Percentiles rank a stretch among this genome's conserved stretches.
These are phyloP conservation scores for Casuarina glauca DNA, from an alignment of 306 rosid species.

Conservation along the genomic window DNA sequence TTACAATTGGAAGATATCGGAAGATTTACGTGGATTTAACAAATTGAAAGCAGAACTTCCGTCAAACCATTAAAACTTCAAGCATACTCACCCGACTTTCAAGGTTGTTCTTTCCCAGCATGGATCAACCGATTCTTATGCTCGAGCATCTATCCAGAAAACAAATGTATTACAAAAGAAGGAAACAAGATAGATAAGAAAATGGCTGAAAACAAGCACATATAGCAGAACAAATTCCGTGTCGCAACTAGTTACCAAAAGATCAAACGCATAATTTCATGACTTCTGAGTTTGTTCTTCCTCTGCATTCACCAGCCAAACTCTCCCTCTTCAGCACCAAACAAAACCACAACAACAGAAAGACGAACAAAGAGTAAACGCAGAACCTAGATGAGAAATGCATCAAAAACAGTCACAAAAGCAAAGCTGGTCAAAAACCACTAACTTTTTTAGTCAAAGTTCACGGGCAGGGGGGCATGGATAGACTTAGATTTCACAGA, in stretches of 20 bases:
- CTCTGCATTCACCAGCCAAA: constrained; percentile 25
- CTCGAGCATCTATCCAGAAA: constrained; percentile 22
- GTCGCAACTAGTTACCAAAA: not conserved
- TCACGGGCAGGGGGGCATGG: constrained; percentile 29
- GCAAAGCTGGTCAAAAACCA: constrained; percentile 20
- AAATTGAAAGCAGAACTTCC: not conserved
- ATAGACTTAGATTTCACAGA: constrained; percentile 53
- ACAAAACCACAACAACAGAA: not conserved
- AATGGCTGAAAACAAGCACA: constrained; percentile 13
- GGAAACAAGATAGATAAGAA: constrained; percentile 21
- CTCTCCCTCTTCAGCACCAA: not conserved
- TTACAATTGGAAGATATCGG: not conserved
- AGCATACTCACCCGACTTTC: constrained; percentile 29
- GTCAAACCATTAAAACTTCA: constrained; percentile 9
- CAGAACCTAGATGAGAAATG: constrained; percentile 4
- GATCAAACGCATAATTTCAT: not conserved
- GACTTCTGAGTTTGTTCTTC: constrained; percentile 2
- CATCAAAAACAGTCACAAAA: not conserved
- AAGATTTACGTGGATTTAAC: not conserved
- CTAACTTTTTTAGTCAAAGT: constrained; percentile 20
- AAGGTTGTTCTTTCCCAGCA: not conserved
- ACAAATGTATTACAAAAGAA: not conserved
- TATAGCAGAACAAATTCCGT: not conserved
- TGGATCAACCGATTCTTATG: not conserved
- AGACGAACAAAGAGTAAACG: not conserved